Evolutionary conservation across 352 stramenopile genomes (phyloP), one percentile per base, ranked within the genome.

Genomic region (Peronospora destructor): DNA sequence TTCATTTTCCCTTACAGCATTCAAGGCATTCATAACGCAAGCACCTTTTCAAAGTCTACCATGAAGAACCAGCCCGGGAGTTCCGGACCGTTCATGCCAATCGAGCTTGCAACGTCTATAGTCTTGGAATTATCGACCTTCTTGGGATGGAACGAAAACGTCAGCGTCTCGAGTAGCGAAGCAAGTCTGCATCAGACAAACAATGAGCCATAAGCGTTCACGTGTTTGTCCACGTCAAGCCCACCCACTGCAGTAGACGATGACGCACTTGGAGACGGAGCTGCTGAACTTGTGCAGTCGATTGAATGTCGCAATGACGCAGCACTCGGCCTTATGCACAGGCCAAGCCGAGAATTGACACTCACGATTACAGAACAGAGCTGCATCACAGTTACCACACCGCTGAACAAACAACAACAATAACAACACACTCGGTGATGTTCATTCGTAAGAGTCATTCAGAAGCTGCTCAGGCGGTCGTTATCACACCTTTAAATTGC

Each of bases 1-100:
- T 59, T 13, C 52, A 19, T 10, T 21, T 8, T 11, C n/a, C 0
- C 34, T 10, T 16, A 5, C 17, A 16, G 8, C 6, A 4, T 26
- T 8, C 13, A 17, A 9, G 5, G 10, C 7, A 48, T 30, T 11
- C 34, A 28, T 8, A 3, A 33, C 41, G 11, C 37, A 50, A 61
- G 13, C 39, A 87, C 78, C 48, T 60, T 30, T 10, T 81, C 69
- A 29, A 77, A 81, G 50, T 85, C 62, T 14, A 72, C 42, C 0
- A 63, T 64, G 48, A 76, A 85, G 59, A 90, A 90, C 78, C 78
- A 90, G 2, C 73, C 76, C 7, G 78, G 78, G 2, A 86, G 59
- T 7, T 57, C 37, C 1, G 46, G 30, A 1, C 47, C 60, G 19
- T 62, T 49, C 49, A 90, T 70, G 23, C 66, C 63, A 38, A 90